These are phyloP conservation scores for Thymus quinquecostatus DNA, from an alignment of 257 asterid genomes.

Conservation along the genomic window DNA sequence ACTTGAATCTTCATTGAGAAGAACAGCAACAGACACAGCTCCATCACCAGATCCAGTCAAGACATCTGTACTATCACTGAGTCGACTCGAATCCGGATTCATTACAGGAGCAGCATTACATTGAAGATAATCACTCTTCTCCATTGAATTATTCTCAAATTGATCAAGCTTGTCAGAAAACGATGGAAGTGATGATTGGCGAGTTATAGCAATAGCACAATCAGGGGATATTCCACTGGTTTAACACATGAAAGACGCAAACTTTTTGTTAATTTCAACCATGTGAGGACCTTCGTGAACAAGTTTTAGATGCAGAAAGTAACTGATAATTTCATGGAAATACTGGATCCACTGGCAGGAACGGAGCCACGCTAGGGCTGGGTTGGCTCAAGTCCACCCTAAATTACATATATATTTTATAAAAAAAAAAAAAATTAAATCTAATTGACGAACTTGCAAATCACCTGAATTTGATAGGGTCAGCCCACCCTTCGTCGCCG, in stretches of 20 bases:
- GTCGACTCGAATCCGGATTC: constrained; percentile 45
- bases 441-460: too few relatives aligned
- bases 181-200: too few relatives aligned
- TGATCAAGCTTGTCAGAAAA: constrained; percentile 44
- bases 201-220: too few relatives aligned
- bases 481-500: too few relatives aligned
- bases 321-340: too few relatives aligned
- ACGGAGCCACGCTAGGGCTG: too few relatives aligned
- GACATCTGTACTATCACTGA: constrained; percentile 49
- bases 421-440: too few relatives aligned
- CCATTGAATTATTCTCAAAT: constrained; percentile 43
- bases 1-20: constrained; percentile 55
- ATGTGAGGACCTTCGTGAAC: constrained; percentile 53
- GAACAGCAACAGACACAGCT: constrained; percentile 46
- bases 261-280: constrained; percentile 65
- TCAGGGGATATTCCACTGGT: constrained; percentile 5
- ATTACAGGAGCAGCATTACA: constrained; percentile 44
- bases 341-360: too few relatives aligned
- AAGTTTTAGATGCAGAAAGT: constrained; percentile 50
- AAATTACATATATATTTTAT: too few relatives aligned
- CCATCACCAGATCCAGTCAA: constrained; percentile 52
- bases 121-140: constrained; percentile 45
- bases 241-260: constrained; percentile 64
- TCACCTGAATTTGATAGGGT: too few relatives aligned
- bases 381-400: too few relatives aligned